Evolutionary conservation across 2,329 filamentous ascomycete species (phyloP), one percentile per base, ranked within the genome.

Genomic region (Didymella glomerata): DNA sequence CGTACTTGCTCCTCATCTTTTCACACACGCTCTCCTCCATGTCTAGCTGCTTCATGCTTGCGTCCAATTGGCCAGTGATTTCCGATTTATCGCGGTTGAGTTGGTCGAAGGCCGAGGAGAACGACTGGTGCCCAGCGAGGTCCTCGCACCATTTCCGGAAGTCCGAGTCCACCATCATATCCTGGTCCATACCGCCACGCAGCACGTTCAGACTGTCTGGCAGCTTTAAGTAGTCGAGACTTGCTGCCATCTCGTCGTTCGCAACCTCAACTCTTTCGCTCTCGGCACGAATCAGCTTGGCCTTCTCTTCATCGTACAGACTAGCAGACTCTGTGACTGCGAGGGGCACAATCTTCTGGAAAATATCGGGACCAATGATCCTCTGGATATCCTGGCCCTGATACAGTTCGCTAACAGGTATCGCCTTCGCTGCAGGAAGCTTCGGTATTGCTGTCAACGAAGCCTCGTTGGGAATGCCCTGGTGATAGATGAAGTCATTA

Each of bases 1-100:
- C 93, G 75, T 98, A 98, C 76, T 99, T 99, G 13, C 93, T 96
- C 46, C 95, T 87, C 95, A 99, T 99, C 82, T 98, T 99, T 77
- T 99, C 95, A 76, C 95, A 99, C 0, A 98, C 92, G 55, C 92
- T 96, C 79, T 98, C 96, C 77, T 99, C 95, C 88, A 95, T 93
- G 67, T 99, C 95, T 41, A 99, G 80, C 70, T 96, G 91, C 75
- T 96, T 96, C 54, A 89, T 88, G 68, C 92, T 92, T 57, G 86
- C 86, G 56, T 97, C 93, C 55, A 99, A 78, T 2, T 88, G 85
- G 2, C 83, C 82, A 25, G 92, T 76, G 13, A 97, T 90, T 1
- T 86, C 84, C 18, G 90, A 86, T 76, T 94, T 96, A 68, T 95
- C 90, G 25, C 86, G 84, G 63, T 89, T 88, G 44, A 99, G 79